These are phyloP conservation scores for Cardamine occulta DNA, from an alignment of 345 rosid genomes.

Conservation along the genomic window DNA sequence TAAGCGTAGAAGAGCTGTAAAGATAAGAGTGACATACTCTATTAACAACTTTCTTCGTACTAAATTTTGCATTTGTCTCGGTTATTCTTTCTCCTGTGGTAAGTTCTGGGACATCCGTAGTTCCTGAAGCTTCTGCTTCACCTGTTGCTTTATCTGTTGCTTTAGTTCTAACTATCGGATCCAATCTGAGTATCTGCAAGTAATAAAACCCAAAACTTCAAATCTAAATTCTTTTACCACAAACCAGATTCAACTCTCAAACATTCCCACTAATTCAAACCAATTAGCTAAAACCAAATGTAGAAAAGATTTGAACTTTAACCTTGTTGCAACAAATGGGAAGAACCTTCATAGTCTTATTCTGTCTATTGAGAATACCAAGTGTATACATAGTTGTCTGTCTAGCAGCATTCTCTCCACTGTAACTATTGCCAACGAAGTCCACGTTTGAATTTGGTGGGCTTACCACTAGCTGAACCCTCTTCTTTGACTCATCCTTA, in stretches of 20 bases:
- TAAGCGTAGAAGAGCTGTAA: not conserved
- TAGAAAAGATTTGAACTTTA: not conserved
- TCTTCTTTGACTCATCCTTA: conserved; percentile 47
- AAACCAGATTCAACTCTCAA: no score
- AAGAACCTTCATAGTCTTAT: conserved; percentile 60
- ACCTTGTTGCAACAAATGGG: conserved; percentile 89
- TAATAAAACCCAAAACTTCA: conserved; percentile 7
- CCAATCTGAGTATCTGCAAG: conserved; percentile 76
- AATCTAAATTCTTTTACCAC: conserved; percentile 4
- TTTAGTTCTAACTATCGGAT: conserved; percentile 50
- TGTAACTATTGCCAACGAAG: conserved; percentile 70
- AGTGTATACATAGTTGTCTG: conserved; percentile 68
- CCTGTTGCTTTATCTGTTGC: conserved; percentile 10
- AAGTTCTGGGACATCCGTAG: conserved; percentile 39
- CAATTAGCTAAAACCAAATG: not conserved
- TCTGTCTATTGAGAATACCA: conserved; percentile 73
- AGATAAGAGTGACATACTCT: conserved; percentile 46
- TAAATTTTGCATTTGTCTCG: conserved; percentile 40
- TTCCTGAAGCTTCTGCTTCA: conserved; percentile 46
- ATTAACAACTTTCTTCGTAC: conserved; percentile 53
- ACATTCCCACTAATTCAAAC: not conserved
- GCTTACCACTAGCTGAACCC: conserved; percentile 74
- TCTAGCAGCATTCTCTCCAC: conserved; percentile 66
- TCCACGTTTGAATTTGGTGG: conserved; percentile 62
- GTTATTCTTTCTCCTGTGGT: conserved; percentile 36